Base-by-base conservation (phyloP, 148 eudicot genomes). In the Arbutus unedo region DNA sequence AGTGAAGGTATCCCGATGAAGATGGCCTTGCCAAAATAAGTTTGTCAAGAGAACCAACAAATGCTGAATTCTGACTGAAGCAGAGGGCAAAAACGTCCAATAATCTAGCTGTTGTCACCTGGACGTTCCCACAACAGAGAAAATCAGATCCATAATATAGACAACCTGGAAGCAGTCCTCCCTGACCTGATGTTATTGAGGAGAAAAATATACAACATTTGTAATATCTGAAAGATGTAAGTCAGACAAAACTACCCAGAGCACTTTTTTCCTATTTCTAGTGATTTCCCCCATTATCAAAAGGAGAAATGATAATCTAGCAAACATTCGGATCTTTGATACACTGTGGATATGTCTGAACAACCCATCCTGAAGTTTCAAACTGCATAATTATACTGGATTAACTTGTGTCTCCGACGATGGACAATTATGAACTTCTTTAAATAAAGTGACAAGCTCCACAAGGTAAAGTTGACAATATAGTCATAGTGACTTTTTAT, bases 41-140 rank as follows among this genome's bases (percentile, higher is more conserved):
- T 67, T 90, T 94, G 83, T 90, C 93, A 57, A 96, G 93, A 81
- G 98, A 93, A 77, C 98, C 98, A 76, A 95, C 85, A 90, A 87
- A 94, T 75, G 84, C 96, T 86, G 98, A 92, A 89, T 94, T 94
- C 86, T 94, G 98, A 82, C 97, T 88, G 85, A 96, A 87, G 87
- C 98, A 96, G 79, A 91, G 83, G 76, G 92, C 86, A 86, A 94
- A 89, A 68, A 89, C 89, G 83, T 96, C 99, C 89, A 96, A 87
- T 81, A 96, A 89, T 79, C 87, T 87, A 56, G 97, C 92, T 79
- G 94, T 92, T 89, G 88, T 84, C 70, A 91, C 89, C 98, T 96
- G 88, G 77, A 90, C 55, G 82, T 59, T 67, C 82, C 82, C 79
- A 74, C 50, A 47, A n/a, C 23, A 82, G 38, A 75, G 18, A 16